Evolutionary conservation across 768 basidiomycete species (phyloP).

Genomic region (Cyathus striatus): DNA sequence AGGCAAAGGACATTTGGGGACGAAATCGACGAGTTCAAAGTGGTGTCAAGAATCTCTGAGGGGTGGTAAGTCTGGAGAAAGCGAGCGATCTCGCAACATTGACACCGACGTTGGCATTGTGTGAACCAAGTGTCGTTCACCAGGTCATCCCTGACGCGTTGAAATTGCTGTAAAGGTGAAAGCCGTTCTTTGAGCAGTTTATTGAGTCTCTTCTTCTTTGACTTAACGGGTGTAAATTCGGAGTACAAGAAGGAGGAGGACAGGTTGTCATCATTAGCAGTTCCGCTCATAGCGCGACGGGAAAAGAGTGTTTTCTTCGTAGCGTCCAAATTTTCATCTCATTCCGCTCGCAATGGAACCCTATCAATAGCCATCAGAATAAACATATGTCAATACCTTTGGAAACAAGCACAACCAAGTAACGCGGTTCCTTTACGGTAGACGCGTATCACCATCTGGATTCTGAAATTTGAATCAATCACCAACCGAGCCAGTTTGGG

Average conservation of each 20-base stretch:
- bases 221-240: slow-evolving; percentile 45
- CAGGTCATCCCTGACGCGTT: slow-evolving; percentile 42
- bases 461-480: no score
- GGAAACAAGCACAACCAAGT: slow-evolving; percentile 12
- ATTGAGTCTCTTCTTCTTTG: slow-evolving; percentile 46
- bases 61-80: no score
- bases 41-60: no score
- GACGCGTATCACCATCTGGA: no score
- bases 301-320: background rate
- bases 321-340: no score
- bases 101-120: slow-evolving; percentile 50
- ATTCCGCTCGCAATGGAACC: no score
- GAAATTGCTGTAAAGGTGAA: slow-evolving; percentile 31
- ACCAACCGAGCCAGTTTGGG: no score
- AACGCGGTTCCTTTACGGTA: slow-evolving; percentile 2
- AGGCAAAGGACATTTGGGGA: no score
- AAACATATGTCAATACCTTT: slow-evolving; percentile 5
- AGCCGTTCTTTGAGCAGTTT: slow-evolving; percentile 22
- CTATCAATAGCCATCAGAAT: no score
- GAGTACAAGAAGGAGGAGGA: slow-evolving; percentile 37
- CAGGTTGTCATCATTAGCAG: slow-evolving; percentile 7
- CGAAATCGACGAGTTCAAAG: no score
- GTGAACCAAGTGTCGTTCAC: slow-evolving; percentile 45
- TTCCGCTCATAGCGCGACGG: slow-evolving; percentile 10
- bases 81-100: background rate